Base-by-base conservation (phyloP, 2,329 filamentous ascomycete species). In the Fusarium metavorans region DNA sequence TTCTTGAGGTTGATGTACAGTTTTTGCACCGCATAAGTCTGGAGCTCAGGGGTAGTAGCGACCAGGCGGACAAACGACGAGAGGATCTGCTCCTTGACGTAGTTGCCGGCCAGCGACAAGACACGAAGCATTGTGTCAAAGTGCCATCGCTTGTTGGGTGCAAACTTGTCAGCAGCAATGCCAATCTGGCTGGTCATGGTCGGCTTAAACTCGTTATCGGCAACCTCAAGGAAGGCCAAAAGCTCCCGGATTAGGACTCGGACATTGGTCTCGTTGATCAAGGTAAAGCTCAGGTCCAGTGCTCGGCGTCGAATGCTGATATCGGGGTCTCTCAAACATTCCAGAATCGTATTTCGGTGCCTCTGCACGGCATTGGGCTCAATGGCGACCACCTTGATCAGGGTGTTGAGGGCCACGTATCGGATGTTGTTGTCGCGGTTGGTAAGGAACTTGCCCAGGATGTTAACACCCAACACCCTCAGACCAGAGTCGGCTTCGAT, bases 361-460 rank as follows among this genome's bases (percentile, higher is more conserved):
- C 97, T 90, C 83, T 99, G 97, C 2, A 99, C 97, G 5, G 97
- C 97, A 81, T 98, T 98, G 16, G 97, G 97, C 82, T 99, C 97
- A 58, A 99, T 95, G 5, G 97, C 97, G 56, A 99, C 97, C 20
- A 99, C 97, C 84, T 98, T 98, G 85, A 98, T 97, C 59, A 99
- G 87, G 0, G 97, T 99, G 84, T 99, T 99, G 61, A 99, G 88
- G 20, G 97, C 97, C 61, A 99, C 97, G 81, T 99, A 99, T 83
- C 97, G 93, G 79, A 99, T 99, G 82, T 99, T 99, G 88, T 99
- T 99, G 84, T 99, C 97, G 78, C 96, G 92, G 86, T 99, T 99
- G n/a, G 95, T 93, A 72, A 99, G 85, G 85, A 99, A 99, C 82
- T 98, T 99, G 82, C 97, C 97, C 27, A 99, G 90, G 75, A 99